phyloP scores from a whole-genome alignment of 257 asterid species.

The Gardenia jasminoides region DNA sequence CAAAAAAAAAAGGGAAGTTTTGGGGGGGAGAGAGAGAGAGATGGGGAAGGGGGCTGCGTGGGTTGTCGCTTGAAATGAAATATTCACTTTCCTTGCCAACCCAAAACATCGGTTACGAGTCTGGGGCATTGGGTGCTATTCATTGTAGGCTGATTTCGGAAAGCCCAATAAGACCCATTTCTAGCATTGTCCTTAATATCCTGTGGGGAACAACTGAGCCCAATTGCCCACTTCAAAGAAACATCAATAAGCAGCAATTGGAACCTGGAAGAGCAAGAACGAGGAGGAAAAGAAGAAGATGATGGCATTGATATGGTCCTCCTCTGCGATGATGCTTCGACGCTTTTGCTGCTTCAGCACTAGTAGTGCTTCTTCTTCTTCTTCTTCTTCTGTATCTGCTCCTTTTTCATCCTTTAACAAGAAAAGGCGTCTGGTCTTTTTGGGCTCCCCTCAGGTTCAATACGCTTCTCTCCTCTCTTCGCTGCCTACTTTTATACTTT shows the following conservation, averaged over 20 bases:
- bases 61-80: too few relatives aligned
- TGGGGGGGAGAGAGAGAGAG: too few relatives aligned
- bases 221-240: background rate
- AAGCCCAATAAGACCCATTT: background rate
- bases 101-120: too few relatives aligned
- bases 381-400: slow-evolving; percentile 30
- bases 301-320: slow-evolving; percentile 51
- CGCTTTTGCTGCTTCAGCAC: slow-evolving; percentile 59
- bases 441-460: slow-evolving; percentile 79
- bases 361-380: slow-evolving; percentile 41
- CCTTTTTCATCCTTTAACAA: slow-evolving; percentile 28
- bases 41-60: too few relatives aligned
- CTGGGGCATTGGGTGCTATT: background rate
- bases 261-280: too few relatives aligned
- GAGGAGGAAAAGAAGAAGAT: slow-evolving; percentile 11
- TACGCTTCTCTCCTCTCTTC: slow-evolving; percentile 10
- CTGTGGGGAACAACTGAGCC: background rate
- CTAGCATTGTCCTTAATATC: background rate
- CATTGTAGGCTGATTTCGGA: background rate
- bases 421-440: slow-evolving; percentile 68
- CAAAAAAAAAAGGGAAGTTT: too few relatives aligned
- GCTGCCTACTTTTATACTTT: background rate
- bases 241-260: background rate
- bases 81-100: background rate
- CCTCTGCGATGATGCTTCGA: slow-evolving; percentile 69